Conservation (phyloP, 1,284 basidiomycete species). For the Pyrrhoderma noxium region DNA sequence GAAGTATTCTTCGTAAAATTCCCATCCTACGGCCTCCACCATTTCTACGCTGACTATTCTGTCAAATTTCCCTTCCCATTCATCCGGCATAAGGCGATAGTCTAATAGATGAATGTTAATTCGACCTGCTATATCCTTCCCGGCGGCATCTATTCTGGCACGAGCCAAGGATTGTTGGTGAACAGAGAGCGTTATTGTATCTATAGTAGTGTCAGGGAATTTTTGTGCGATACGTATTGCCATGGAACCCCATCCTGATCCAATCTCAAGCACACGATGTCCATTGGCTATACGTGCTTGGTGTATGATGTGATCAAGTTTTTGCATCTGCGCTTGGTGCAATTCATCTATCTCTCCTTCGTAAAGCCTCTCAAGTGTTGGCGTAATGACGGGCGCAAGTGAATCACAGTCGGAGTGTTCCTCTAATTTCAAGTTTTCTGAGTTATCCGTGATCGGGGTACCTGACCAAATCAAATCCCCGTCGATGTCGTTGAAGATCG, state of each 20-base stretch:
- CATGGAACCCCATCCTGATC: conserved; percentile 76
- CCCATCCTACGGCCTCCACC: conserved; percentile 72
- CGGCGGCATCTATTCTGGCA: conserved; percentile 38
- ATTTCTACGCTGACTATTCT: conserved; percentile 73
- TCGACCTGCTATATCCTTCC: conserved; percentile 1
- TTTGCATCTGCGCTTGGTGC: conserved; percentile 61
- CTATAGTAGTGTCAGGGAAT: conserved; percentile 52
- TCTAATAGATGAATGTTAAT: conserved; percentile 74
- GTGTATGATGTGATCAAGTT: conserved; percentile 47
- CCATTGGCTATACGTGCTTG: conserved; percentile 38
- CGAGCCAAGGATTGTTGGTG: conserved; percentile 64
- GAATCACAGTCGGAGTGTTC: no score
- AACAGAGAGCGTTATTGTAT: conserved; percentile 69
- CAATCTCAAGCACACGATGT: conserved; percentile 65
- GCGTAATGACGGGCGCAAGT: no score
- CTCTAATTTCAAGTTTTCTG: conserved; percentile 22
- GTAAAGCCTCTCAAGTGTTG: no score
- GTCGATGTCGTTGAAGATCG: conserved; percentile 60
- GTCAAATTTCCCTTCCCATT: conserved; percentile 63
- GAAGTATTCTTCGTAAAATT: conserved; percentile 57
- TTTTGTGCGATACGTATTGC: conserved; percentile 55
- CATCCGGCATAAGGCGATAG: conserved; percentile 56
- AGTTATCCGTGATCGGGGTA: no score
- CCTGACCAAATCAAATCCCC: conserved; percentile 33
- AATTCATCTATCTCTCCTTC: conserved; percentile 40